Conservation (phyloP, 1,284 basidiomycete genomes). For the Ustilago crameri region DNA sequence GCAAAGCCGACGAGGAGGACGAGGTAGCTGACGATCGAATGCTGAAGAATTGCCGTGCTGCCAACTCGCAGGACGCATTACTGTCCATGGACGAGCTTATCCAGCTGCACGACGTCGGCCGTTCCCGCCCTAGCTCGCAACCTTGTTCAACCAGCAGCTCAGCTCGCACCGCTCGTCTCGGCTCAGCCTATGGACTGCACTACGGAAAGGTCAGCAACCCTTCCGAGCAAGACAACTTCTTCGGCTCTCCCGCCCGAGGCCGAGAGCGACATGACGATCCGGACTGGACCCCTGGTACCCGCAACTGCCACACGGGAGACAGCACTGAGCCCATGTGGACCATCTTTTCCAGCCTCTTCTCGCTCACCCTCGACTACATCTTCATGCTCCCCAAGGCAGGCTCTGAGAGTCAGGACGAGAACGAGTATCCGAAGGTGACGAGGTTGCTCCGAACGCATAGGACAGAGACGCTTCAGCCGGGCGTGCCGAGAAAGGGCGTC, state of each 20-base stretch:
- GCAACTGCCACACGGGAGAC: conserved; percentile 52
- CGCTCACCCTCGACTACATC: conserved; percentile 76
- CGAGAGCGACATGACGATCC: conserved; percentile 61
- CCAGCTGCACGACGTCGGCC: conserved; percentile 71
- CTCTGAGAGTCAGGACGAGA: background rate
- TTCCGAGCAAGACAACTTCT: conserved; percentile 51
- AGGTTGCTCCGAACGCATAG: conserved; percentile 77
- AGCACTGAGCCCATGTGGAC: conserved; percentile 67
- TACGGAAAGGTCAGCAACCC: conserved; percentile 63
- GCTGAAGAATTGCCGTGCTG: conserved; percentile 80
- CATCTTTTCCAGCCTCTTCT: conserved; percentile 62
- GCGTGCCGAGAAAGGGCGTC: conserved; percentile 81
- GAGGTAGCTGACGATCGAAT: conserved; percentile 72
- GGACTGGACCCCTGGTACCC: conserved; percentile 35
- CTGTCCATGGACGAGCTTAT: conserved; percentile 76
- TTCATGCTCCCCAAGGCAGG: conserved; percentile 71
- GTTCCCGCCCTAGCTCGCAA: conserved; percentile 26
- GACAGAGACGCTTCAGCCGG: conserved; percentile 76
- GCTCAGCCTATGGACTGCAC: conserved; percentile 70
- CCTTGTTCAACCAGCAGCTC: no score
- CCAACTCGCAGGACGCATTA: conserved; percentile 77
- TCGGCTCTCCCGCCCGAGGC: conserved; percentile 43
- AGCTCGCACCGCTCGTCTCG: conserved; percentile 6
- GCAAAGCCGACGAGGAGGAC: conserved; percentile 23
- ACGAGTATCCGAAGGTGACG: conserved; percentile 70